Evolutionary conservation across 345 rosid genomes (phyloP).

Genomic region (Gossypium longicalyx): DNA sequence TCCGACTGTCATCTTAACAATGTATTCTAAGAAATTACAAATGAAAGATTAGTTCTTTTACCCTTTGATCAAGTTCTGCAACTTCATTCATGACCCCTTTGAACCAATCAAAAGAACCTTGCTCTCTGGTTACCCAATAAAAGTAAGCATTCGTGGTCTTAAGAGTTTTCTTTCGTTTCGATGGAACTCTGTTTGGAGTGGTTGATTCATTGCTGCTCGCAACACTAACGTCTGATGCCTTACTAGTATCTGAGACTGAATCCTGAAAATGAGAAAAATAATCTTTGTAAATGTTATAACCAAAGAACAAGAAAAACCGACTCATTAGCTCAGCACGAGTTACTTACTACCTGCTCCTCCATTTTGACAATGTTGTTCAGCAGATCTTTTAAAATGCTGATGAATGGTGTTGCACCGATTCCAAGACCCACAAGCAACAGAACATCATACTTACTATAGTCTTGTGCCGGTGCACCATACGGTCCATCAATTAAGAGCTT

Average conservation of each 20-base stretch:
- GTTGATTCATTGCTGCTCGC: slow-evolving; percentile 46
- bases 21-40: neutral
- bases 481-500: slow-evolving; percentile 97
- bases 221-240: slow-evolving; percentile 58
- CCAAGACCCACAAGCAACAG: slow-evolving; percentile 91
- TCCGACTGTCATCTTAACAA: too few species aligned
- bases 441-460: slow-evolving; percentile 81
- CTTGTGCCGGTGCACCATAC: slow-evolving; percentile 98
- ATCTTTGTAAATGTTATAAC: neutral
- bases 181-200: slow-evolving; percentile 35
- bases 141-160: slow-evolving; percentile 92
- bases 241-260: slow-evolving; percentile 49
- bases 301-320: neutral
- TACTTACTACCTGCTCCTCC: slow-evolving; percentile 89
- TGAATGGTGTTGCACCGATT: slow-evolving; percentile 98
- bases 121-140: slow-evolving; percentile 99
- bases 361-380: slow-evolving; percentile 77
- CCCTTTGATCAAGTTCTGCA: slow-evolving; percentile 91
- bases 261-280: slow-evolving; percentile 44
- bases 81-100: slow-evolving; percentile 98
- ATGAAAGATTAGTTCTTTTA: slow-evolving; percentile 18
- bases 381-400: slow-evolving; percentile 90
- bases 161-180: slow-evolving; percentile 49
- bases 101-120: slow-evolving; percentile 99
- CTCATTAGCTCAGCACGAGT: neutral